These are phyloP conservation scores for Penicillium sp. DNA, from an alignment of 2,329 filamentous ascomycete genomes.

Conservation along the genomic window DNA sequence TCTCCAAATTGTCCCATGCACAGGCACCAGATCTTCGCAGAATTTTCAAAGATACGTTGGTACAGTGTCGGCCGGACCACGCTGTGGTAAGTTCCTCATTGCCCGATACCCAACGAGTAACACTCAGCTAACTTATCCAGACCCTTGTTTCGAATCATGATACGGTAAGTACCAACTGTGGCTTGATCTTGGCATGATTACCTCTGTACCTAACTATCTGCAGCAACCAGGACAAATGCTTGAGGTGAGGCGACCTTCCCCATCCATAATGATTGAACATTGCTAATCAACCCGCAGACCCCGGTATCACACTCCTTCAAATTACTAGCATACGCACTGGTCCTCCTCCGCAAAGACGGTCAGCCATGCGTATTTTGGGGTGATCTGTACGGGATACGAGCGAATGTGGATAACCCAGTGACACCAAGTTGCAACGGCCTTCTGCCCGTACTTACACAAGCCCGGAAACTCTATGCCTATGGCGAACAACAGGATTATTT, in stretches of 20 bases:
- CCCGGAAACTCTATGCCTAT: conserved; percentile 65
- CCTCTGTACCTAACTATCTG: conserved; percentile 2
- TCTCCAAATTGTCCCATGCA: conserved; percentile 58
- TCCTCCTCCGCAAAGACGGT: conserved; percentile 62
- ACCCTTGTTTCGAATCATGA: conserved; percentile 24
- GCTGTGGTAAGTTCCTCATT: conserved; percentile 34
- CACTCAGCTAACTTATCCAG: conserved; percentile 11
- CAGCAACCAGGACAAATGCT: conserved; percentile 62
- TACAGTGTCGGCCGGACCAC: conserved; percentile 52
- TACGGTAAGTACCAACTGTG: conserved; percentile 16
- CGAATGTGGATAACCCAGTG: conserved; percentile 47
- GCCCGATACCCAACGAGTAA: neutral
- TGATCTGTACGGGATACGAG: conserved; percentile 63
- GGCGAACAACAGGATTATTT: conserved; percentile 65
- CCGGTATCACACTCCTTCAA: conserved; percentile 67
- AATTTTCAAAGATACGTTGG: conserved; percentile 61
- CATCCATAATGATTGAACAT: neutral
- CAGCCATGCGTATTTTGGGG: conserved; percentile 69
- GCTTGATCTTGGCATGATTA: neutral
- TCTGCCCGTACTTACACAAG: conserved; percentile 59
- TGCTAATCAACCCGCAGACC: conserved; percentile 36
- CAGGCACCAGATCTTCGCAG: conserved; percentile 59
- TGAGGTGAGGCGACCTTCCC: conserved; percentile 39
- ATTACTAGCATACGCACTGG: conserved; percentile 67
- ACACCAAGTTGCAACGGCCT: conserved; percentile 53